Evolutionary conservation across 257 asterid species (phyloP).

Genomic region (Capsicum baccatum): DNA sequence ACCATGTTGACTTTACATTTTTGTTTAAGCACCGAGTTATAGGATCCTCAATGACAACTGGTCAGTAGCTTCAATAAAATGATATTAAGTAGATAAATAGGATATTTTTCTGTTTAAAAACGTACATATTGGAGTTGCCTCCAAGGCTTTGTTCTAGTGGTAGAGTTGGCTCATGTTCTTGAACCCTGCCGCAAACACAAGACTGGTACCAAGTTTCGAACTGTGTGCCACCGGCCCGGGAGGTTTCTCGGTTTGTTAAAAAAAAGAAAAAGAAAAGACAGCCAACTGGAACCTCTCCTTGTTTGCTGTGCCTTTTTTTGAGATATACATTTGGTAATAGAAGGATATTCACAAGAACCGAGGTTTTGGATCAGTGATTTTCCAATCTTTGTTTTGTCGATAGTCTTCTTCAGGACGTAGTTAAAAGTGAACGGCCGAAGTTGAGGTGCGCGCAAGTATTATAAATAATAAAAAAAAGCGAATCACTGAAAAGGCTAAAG

Average conservation of each 20-base stretch:
- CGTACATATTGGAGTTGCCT: neutral
- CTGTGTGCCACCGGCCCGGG: neutral
- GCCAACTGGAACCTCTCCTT: no score
- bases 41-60: slow-evolving; percentile 14
- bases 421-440: neutral
- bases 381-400: slow-evolving; percentile 25
- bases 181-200: neutral
- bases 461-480: neutral
- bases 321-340: slow-evolving; percentile 19
- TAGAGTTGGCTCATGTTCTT: neutral
- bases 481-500: neutral
- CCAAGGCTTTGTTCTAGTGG: slow-evolving; percentile 20
- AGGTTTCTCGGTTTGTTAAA: neutral
- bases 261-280: neutral
- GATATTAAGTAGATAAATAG: neutral
- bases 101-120: neutral
- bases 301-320: neutral
- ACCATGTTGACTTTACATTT: neutral
- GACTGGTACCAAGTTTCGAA: neutral
- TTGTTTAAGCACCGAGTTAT: neutral
- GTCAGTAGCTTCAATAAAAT: neutral
- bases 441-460: neutral
- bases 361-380: neutral
- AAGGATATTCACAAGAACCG: neutral
- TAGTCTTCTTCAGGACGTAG: neutral